Evolutionary conservation across 352 stramenopile genomes (phyloP), one percentile per base, ranked within the genome.

Genomic region (Achlya hypogyna): DNA sequence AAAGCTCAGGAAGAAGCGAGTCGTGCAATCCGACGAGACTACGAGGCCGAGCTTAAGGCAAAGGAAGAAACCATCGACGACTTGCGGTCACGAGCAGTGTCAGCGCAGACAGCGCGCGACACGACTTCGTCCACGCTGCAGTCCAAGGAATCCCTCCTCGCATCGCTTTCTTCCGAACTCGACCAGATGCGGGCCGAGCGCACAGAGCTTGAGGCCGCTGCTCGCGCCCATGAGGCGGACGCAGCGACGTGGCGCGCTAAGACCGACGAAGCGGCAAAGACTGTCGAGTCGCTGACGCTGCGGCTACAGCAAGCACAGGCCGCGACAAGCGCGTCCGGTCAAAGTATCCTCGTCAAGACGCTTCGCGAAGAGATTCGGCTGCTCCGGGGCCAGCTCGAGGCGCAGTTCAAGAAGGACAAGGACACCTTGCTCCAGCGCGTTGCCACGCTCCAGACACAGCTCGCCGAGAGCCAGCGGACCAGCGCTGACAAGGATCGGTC

Each of bases 321-420:
- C n/a, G 29, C 54, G 5, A 64, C 18, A 10, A 35, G 54, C 35
- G 31, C 54, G 54, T 38, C 45, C 28, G 54, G 54, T 10, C 54
- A 64, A 38, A 52, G 35, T 0, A 38, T 64, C 5, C 54, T 64
- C 5, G 54, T 64, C 23, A 45, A 47, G 35, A 64, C 54, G 32
- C 40, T 64, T 2, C 54, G 54, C 10, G 54, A 64, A 34, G 54
- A 64, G 52, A 38, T 64, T 10, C 54, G 54, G 22, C 22, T 64
- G 23, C 32, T 64, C 38, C 45, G 52, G 38, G 20, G 32, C 32
- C 23, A 20, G 18, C 54, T 64, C 10, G 54, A 64, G 34, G 54
- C 31, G 32, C 54, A 64, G 28, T 64, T 64, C 34, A 35, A 38
- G 14, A 38, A 49, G 22, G 54, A 64, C 27, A 64, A 52, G 38